Conservation (phyloP, 2,329 filamentous ascomycete species). For the Pseudogymnoascus sp. region DNA sequence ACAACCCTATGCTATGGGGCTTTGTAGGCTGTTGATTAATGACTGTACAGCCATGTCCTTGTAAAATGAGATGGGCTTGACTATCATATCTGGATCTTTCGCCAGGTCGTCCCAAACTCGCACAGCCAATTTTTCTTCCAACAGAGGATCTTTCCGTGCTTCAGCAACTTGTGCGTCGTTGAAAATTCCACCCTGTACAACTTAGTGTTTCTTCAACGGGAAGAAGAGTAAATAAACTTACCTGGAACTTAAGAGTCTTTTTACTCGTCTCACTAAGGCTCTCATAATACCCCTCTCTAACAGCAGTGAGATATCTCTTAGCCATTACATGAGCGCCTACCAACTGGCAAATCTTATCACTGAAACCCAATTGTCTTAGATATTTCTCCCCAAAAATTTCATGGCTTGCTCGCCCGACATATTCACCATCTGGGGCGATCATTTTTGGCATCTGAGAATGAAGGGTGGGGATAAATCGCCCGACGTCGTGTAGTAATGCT, state of each 20-base stretch:
- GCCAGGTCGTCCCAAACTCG: constrained; percentile 12
- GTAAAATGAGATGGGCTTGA: constrained; percentile 6
- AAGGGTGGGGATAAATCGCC: constrained; percentile 10
- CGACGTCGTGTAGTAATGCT: constrained; percentile 12
- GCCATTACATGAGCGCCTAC: constrained; percentile 11
- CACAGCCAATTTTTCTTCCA: constrained; percentile 12
- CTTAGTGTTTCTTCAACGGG: not conserved
- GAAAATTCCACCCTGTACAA: constrained; percentile 9
- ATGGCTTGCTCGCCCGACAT: constrained; percentile 10
- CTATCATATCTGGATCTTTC: constrained; percentile 6
- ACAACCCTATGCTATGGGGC: not conserved
- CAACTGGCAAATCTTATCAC: constrained; percentile 2
- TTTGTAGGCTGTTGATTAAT: not conserved
- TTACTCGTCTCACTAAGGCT: constrained; percentile 12
- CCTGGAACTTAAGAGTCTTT: constrained; percentile 10
- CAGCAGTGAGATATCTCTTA: constrained; percentile 11
- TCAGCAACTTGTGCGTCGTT: constrained; percentile 10
- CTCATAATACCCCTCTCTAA: constrained; percentile 10
- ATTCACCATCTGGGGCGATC: constrained; percentile 11
- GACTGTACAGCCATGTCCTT: constrained; percentile 11
- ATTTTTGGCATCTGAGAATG: constrained; percentile 8
- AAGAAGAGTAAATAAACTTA: not conserved
- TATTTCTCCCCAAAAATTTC: constrained; percentile 9
- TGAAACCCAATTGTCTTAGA: constrained; percentile 7
- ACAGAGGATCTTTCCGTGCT: constrained; percentile 10